These are phyloP conservation scores for Citrullus mucosospermus DNA, from an alignment of 306 rosid species.

Conservation along the genomic window DNA sequence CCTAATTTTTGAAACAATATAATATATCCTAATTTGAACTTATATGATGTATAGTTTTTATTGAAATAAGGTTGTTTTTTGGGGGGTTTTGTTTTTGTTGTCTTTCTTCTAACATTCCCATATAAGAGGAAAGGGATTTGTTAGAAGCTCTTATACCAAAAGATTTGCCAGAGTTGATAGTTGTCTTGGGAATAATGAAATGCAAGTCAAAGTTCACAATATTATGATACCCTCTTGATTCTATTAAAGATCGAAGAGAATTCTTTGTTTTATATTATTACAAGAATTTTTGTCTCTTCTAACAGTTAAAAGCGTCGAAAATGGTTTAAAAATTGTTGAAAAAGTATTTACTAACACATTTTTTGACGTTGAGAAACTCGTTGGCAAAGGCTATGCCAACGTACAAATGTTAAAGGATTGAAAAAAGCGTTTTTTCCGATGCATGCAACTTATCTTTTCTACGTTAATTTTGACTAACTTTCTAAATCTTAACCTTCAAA, in stretches of 20 bases:
- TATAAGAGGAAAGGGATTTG: background rate
- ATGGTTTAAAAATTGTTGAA: no score
- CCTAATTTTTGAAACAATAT: no score
- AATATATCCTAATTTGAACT: background rate
- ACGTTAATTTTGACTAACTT: no score
- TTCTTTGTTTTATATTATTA: background rate
- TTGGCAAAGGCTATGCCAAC: no score
- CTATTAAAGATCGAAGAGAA: background rate
- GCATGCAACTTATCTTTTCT: no score
- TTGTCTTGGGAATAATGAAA: background rate
- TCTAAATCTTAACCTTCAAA: no score
- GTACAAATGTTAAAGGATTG: no score
- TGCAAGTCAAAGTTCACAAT: background rate
- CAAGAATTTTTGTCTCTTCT: no score
- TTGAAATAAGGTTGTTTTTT: background rate
- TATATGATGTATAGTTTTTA: background rate
- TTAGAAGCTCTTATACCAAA: background rate
- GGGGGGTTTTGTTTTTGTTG: background rate
- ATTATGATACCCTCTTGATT: background rate
- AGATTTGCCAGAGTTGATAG: background rate
- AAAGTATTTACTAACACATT: no score
- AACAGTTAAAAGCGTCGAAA: no score
- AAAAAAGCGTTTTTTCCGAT: no score
- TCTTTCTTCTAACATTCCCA: background rate
- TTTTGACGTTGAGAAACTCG: no score